Evolutionary conservation across 352 stramenopile species (phyloP), one percentile per base, ranked within the genome.

Genomic region (Phytophthora pluvialis): DNA sequence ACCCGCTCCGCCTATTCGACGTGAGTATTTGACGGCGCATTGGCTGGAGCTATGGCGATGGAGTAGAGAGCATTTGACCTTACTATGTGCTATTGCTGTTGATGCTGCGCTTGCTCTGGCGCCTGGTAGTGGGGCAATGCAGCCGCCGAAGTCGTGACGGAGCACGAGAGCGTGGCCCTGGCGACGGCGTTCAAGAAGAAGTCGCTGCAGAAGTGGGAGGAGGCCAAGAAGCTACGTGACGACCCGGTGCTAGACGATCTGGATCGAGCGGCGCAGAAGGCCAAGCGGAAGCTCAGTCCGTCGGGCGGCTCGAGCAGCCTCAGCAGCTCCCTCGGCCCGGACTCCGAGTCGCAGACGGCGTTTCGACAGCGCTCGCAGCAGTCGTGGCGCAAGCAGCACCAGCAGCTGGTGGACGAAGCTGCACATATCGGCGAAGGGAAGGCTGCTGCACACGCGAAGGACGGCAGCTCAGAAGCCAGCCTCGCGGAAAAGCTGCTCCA

Each of bases 331-430:
- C 26, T 64, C 7, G 58, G 49, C 3, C 36, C 42, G 15, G 53
- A 59, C n/a, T 36, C 16, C 1, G 51, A 62, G n/a, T 48, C 60
- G n/a, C 40, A 53, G 13, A 18, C 52, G 13, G 16, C 59, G 3
- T 93, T 93, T 63, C 76, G 83, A 7, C 64, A 78, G 59, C 75
- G 80, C 3, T 91, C 81, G 28, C 72, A 77, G 35, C 80, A 84
- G 29, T 91, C 81, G 52, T 93, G 84, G 84, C 78, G 68, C 16
- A 77, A 77, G 12, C 81, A 91, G 59, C 76, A 73, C 35, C 63
- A 83, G 4, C 52, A 78, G 38, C 54, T 93, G 33, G 58, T 70
- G 28, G 35, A 62, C 5, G 56, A 85, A 67, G 70, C 71, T n/a
- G 46, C 49, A 8, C 31, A 49, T 11, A 79, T 80, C 46, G 59